Conservation (phyloP, 2,329 filamentous ascomycete genomes). For the Colletotrichum trifolii region DNA sequence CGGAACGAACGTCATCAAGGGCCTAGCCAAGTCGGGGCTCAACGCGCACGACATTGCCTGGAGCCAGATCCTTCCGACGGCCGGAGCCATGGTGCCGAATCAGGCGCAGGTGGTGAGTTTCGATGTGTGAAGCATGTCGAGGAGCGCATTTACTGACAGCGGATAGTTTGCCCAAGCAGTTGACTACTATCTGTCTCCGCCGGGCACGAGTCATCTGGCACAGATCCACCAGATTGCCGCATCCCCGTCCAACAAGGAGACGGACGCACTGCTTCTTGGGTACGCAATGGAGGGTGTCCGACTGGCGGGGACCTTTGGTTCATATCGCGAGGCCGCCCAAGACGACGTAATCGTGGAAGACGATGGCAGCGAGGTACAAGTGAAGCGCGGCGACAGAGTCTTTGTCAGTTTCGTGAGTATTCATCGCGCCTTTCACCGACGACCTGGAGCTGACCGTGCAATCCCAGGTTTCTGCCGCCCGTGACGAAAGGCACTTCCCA, state of each 20-base stretch:
- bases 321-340: slow-evolving; percentile 66
- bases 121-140: not conserved
- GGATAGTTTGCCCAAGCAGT: slow-evolving; percentile 76
- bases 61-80: slow-evolving; percentile 76
- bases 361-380: slow-evolving; percentile 60
- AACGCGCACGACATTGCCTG: slow-evolving; percentile 75
- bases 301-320: slow-evolving; percentile 70
- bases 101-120: slow-evolving; percentile 72
- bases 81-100: slow-evolving; percentile 74
- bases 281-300: slow-evolving; percentile 80
- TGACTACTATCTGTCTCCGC: slow-evolving; percentile 75
- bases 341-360: slow-evolving; percentile 60
- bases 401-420: slow-evolving; percentile 70
- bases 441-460: not conserved
- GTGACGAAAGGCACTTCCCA: slow-evolving; percentile 70
- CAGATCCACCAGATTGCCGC: slow-evolving; percentile 71
- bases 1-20: slow-evolving; percentile 73
- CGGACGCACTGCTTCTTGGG: slow-evolving; percentile 72
- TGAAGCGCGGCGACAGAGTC: slow-evolving; percentile 69
- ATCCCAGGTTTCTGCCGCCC: slow-evolving; percentile 57
- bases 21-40: slow-evolving; percentile 71
- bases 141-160: slow-evolving; percentile 35
- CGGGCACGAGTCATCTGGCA: slow-evolving; percentile 65
- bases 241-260: slow-evolving; percentile 63
- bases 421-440: not conserved